Percentiles rank a stretch among this genome's conserved stretches.
Evolutionary conservation across 192 early-diverging fungal genomes (phyloP).

Genomic region (Linnemannia hyalina): DNA sequence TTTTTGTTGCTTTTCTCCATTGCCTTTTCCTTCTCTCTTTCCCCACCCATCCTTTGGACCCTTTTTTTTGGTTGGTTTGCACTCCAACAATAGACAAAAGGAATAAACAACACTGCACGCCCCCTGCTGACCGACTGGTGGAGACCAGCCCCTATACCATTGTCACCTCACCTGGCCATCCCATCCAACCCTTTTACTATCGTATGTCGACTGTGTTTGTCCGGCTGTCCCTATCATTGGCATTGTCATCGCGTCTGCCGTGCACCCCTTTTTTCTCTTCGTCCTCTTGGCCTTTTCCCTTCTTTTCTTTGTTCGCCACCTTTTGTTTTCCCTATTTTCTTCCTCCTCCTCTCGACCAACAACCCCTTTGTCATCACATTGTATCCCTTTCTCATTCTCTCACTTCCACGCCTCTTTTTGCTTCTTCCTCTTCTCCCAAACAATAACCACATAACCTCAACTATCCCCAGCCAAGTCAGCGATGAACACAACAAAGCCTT

Average conservation of each 20-base stretch:
- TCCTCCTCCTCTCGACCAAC: not conserved
- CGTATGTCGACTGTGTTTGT: not conserved
- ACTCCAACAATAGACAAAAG: not conserved
- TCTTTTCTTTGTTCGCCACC: not conserved
- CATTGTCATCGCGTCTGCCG: not conserved
- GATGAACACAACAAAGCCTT: slow-evolving; percentile 21
- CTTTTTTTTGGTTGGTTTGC: not conserved
- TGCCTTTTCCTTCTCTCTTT: no score
- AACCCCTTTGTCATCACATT: not conserved
- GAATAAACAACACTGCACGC: not conserved
- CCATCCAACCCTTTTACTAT: not conserved
- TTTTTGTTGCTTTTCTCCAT: no score
- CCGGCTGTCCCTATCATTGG: not conserved
- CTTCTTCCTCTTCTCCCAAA: not conserved
- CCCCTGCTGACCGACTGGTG: not conserved
- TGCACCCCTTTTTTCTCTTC: not conserved
- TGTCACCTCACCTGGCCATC: not conserved
- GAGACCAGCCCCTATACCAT: not conserved
- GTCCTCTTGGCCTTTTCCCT: not conserved
- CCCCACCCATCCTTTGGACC: not conserved
- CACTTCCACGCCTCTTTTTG: no score
- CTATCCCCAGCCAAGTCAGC: not conserved
- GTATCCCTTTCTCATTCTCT: not conserved
- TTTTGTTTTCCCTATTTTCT: not conserved
- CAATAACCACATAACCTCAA: not conserved